Evolutionary conservation across 2,329 filamentous ascomycete genomes (phyloP).

Genomic region (Aspergillus sp.): DNA sequence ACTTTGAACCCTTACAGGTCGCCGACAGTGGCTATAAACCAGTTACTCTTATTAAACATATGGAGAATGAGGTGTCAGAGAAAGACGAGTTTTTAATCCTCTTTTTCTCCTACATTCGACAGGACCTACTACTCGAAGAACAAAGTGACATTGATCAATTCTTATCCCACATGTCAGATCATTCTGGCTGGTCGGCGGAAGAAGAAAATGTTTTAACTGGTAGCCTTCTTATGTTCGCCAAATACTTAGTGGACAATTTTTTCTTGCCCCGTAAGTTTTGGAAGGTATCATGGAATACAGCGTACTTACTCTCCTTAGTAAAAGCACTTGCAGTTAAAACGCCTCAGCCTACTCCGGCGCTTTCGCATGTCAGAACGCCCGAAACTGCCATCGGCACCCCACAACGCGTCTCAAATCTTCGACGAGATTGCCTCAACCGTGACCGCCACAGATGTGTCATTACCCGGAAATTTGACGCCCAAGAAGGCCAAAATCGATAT

Average conservation of each 20-base stretch:
- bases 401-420: conserved; percentile 6
- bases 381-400: conserved; percentile 6
- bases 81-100: conserved; percentile 4
- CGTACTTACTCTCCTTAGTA: conserved; percentile 6
- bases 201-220: neutral
- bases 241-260: conserved; percentile 5
- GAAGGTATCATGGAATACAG: neutral
- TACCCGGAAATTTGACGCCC: conserved; percentile 9
- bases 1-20: conserved; percentile 14
- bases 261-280: conserved; percentile 6
- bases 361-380: conserved; percentile 5
- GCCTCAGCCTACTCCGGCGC: conserved; percentile 12
- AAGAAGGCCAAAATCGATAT: conserved; percentile 11
- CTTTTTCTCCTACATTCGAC: conserved; percentile 5
- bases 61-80: conserved; percentile 13
- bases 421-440: conserved; percentile 10
- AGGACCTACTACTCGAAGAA: neutral
- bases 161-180: neutral
- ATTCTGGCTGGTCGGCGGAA: conserved; percentile 1
- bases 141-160: neutral
- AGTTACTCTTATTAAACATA: conserved; percentile 17
- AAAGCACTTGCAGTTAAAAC: conserved; percentile 15
- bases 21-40: conserved; percentile 14
- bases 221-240: neutral
- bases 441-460: conserved; percentile 14